Evolutionary conservation across 2,329 filamentous ascomycete genomes (phyloP).

Genomic region (Dactylellina haptotyla): DNA sequence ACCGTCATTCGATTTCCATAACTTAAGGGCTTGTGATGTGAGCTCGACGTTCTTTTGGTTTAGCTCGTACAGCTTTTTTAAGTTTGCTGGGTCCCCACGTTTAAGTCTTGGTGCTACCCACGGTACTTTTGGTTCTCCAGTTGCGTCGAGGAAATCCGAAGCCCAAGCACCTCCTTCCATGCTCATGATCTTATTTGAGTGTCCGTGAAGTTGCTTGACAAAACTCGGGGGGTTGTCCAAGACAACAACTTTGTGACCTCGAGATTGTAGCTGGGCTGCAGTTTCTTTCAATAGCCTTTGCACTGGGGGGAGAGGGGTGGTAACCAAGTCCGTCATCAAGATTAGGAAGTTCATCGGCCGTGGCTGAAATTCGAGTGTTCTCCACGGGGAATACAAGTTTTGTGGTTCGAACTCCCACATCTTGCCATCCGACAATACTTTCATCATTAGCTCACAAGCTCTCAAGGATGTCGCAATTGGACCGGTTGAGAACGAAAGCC

Average conservation of each 20-base stretch:
- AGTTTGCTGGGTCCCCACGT: slow-evolving; percentile 64
- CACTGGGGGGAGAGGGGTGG: slow-evolving; percentile 67
- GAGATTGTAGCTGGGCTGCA: slow-evolving; percentile 61
- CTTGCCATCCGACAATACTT: slow-evolving; percentile 66
- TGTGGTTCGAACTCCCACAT: slow-evolving; percentile 65
- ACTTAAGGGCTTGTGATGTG: slow-evolving; percentile 67
- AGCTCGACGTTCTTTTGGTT: slow-evolving; percentile 67
- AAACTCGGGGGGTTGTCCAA: slow-evolving; percentile 66
- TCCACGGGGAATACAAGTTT: slow-evolving; percentile 63
- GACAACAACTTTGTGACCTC: slow-evolving; percentile 69
- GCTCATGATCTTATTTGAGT: slow-evolving; percentile 70
- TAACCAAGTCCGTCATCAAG: slow-evolving; percentile 65
- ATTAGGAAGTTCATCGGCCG: slow-evolving; percentile 64
- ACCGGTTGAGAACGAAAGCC: slow-evolving; percentile 65
- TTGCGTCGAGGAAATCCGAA: slow-evolving; percentile 69
- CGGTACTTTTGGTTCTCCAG: slow-evolving; percentile 69
- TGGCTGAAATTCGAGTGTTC: slow-evolving; percentile 56
- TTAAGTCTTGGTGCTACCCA: slow-evolving; percentile 69
- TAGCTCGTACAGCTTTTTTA: slow-evolving; percentile 66
- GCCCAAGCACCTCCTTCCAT: slow-evolving; percentile 69
- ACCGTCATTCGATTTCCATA: slow-evolving; percentile 67
- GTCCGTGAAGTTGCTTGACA: slow-evolving; percentile 67
- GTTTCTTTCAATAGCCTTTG: slow-evolving; percentile 64
- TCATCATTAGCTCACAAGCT: slow-evolving; percentile 67
- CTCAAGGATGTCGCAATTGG: slow-evolving; percentile 65